Evolutionary conservation across 163 green algal genomes (phyloP), one percentile per base, ranked within the genome.

Genomic region (Smithsoniella earleae): DNA sequence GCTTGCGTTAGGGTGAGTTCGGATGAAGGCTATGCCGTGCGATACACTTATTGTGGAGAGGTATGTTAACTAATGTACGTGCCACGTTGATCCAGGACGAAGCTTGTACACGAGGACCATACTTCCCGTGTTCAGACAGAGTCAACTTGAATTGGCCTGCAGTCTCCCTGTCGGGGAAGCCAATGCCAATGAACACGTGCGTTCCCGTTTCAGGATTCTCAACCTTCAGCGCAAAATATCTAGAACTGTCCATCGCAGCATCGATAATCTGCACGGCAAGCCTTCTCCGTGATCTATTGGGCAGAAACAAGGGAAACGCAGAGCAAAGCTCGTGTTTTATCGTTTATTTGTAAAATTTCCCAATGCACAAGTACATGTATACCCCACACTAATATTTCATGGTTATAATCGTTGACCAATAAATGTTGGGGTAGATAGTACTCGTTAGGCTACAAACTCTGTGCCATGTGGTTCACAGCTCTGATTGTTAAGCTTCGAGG

Each of bases 61-160:
- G 40, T 49, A 10, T 10, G 10, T 22, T 22, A 13, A 22, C 10
- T 49, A 13, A 49, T 49, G 10, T 10, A 10, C 13, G 10, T 49
- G 10, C 10, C 10, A 22, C 40, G 40, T 13, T 49, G 40, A 13
- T 49, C 40, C 40, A 49, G 13, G 13, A 49, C 10, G 40, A 49
- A 13, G 40, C 40, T 49, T 10, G 40, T 22, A 49, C 10, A 13
- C 10, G 13, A 49, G 40, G 40, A 49, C 10, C 40, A 43, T 34
- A 69, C 25, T 13, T 69, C 1, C 58, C 58, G 16, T 69, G 58
- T 34, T 69, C 58, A 45, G 58, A 33, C 10, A 69, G 58, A 5
- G 58, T 69, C 58, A 69, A 33, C 25, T 69, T 69, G 58, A 69
- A 69, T 34, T 69, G 58, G 5, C 58, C 58, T 40, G 58, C 20